A percentile compares a stretch with the other conserved stretches of the same genome.
Evolutionary conservation across 805 yeast species (phyloP).

Genomic region (Candida broadrunensis): DNA sequence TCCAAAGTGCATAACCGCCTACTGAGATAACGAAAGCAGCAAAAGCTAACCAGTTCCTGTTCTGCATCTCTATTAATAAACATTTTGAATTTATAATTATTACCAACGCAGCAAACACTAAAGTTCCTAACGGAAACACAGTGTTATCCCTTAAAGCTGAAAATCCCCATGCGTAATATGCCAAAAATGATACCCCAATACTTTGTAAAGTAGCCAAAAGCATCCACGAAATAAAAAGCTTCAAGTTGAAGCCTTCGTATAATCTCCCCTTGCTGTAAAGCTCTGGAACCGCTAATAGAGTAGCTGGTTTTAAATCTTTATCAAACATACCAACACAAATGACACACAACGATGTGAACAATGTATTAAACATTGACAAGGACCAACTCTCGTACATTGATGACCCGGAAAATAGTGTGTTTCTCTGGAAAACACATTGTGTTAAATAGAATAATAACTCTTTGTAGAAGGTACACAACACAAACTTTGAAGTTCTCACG

Average conservation of each 20-base stretch:
- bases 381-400: slow-evolving; percentile 96
- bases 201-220: slow-evolving; percentile 71
- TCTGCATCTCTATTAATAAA: slow-evolving; percentile 77
- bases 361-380: slow-evolving; percentile 92
- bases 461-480: slow-evolving; percentile 90
- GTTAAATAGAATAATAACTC: slow-evolving; percentile 87
- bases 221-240: slow-evolving; percentile 75
- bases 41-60: slow-evolving; percentile 64
- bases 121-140: slow-evolving; percentile 76
- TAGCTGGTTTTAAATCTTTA: slow-evolving; percentile 83
- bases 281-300: slow-evolving; percentile 89
- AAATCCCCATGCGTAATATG: slow-evolving; percentile 70
- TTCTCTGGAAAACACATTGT: slow-evolving; percentile 82
- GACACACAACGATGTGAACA: slow-evolving; percentile 91
- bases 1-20: slow-evolving; percentile 86
- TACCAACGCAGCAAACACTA: slow-evolving; percentile 70
- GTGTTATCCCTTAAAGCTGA: slow-evolving; percentile 68
- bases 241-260: slow-evolving; percentile 70
- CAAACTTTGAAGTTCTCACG: slow-evolving; percentile 86
- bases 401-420: slow-evolving; percentile 87
- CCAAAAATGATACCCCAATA: slow-evolving; percentile 63
- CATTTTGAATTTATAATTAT: slow-evolving; percentile 74
- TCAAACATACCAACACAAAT: slow-evolving; percentile 94
- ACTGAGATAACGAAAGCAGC: slow-evolving; percentile 68
- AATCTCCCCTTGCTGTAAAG: slow-evolving; percentile 74